Base-by-base conservation (phyloP, 2,329 filamentous ascomycete genomes). In the Xylariaceae sp. region DNA sequence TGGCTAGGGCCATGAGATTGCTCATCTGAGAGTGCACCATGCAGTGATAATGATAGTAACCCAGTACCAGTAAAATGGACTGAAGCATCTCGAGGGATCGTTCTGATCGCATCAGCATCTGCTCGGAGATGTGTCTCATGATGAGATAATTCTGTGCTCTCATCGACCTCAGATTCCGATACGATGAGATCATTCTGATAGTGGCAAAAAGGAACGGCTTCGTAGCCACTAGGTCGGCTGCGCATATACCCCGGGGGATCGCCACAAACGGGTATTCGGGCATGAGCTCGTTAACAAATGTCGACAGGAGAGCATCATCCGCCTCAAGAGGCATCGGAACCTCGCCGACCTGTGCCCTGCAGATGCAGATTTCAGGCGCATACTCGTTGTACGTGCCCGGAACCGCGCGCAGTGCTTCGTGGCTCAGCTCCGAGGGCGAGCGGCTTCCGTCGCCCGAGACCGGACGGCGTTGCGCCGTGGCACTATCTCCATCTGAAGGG, bases 11-110 rank as follows among this genome's bases (percentile, higher is more conserved):
- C 3, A 78, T 53, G 3, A 79, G 57, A 38, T 73, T 76, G 50
- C 69, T 69, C 11, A 79, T 54, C 44, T 79, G 76, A 1, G 67
- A 64, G 38, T 78, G 74, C 54, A 71, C 64, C 46, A 75, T 65
- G 48, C 73, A 77, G 51, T 78, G 74, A 38, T 77, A 72, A 35
- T 78, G 74, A 41, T 76, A 75, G 64, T 67, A 78, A 0, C 67
- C 67, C 2, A 74, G 47, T 19, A 76, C 65, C 1, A 76, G 64
- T 3, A 78, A 53, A 3, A 78, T 65, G 0, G 72, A 69, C 41
- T 71, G 63, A 0, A 78, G 55, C 2, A 77, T 52, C 42, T 78
- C 74, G 9, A 78, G 47, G 0, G 73, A 76, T 13, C 72, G 60
- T 39, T 74, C 70, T 0, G 69, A 72, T 2, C 70, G 63, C 33